These are phyloP conservation scores for Penicillium griseofulvum DNA, from an alignment of 2,329 filamentous ascomycete species.

Conservation along the genomic window DNA sequence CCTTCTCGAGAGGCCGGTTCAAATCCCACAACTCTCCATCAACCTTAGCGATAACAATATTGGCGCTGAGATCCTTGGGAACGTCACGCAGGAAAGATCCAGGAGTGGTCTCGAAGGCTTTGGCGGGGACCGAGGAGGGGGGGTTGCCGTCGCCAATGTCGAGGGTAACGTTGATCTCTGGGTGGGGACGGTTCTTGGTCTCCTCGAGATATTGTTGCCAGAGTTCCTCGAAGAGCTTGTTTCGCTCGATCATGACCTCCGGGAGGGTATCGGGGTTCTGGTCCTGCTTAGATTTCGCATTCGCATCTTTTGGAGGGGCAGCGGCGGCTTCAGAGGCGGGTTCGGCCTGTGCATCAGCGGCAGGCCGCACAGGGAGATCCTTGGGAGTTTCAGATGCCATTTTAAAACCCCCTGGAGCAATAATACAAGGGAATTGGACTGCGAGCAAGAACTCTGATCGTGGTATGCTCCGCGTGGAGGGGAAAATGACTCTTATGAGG, in stretches of 20 bases:
- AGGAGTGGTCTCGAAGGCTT: slow-evolving; percentile 89
- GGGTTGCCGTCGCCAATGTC: slow-evolving; percentile 44
- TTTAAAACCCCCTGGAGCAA: slow-evolving; percentile 13
- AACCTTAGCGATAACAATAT: slow-evolving; percentile 78
- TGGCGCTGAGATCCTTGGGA: slow-evolving; percentile 79
- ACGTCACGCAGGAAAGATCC: slow-evolving; percentile 74
- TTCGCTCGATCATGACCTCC: slow-evolving; percentile 76
- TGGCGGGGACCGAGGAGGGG: slow-evolving; percentile 54
- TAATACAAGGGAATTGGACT: slow-evolving; percentile 23
- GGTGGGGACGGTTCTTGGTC: slow-evolving; percentile 53
- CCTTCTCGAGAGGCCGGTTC: slow-evolving; percentile 82
- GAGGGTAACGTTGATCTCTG: slow-evolving; percentile 50
- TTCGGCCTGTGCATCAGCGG: slow-evolving; percentile 28
- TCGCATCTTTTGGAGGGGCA: slow-evolving; percentile 36
- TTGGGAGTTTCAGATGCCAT: slow-evolving; percentile 39
- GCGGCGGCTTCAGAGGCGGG: slow-evolving; percentile 21
- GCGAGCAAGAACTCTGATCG: slow-evolving; percentile 15
- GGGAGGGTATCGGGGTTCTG: slow-evolving; percentile 51
- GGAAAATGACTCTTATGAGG: slow-evolving; percentile 24
- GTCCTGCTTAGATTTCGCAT: slow-evolving; percentile 22
- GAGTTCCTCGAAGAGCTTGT: slow-evolving; percentile 83
- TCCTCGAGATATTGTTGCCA: slow-evolving; percentile 82
- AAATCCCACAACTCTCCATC: slow-evolving; percentile 91
- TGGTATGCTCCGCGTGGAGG: slow-evolving; percentile 14
- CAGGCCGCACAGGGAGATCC: slow-evolving; percentile 38